Evolutionary conservation across 1,284 basidiomycete genomes (phyloP), one percentile per base, ranked within the genome.

Genomic region (Exobasidium cylindrosporum): DNA sequence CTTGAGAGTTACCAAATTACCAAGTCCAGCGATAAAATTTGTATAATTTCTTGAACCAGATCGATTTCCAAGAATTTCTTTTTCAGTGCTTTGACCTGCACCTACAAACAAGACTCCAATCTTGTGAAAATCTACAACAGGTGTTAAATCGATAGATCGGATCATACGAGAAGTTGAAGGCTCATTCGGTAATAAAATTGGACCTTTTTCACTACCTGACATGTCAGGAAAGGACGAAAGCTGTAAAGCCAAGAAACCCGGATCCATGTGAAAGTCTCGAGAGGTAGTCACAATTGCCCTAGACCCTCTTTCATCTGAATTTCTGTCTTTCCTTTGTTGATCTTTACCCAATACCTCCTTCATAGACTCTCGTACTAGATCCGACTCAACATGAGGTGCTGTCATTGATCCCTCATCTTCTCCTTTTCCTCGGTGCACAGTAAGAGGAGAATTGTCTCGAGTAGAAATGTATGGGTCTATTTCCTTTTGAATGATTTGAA

Each of bases 111-210:
- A 84, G 44, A 98, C 90, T 2, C 93, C 96, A 45, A 98, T 90
- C 81, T 96, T 95, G 82, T 97, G 91, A 0, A 92, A 95, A 81
- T 99, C 96, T 67, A 98, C 96, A 65, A 97, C 93, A 0, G 94
- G 93, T 57, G 90, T 89, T 47, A 86, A 84, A 74, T 97, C 93
- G 32, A 99, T 84, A 3, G 84, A 86, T 14, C 86, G 84, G 69
- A 94, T 84, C 2, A 86, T 81, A 40, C 91, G 86, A 1, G 85
- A 83, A 53, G 89, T 86, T 11, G 80, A 77, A 3, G 82, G 81
- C 55, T 83, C 82, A 31, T 82, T 78, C 3, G 84, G 83, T 4
- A 86, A 80, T 23, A 83, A 73, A 1, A 83, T 72, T 11, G 56
- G 56, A 4, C 74, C 78, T 58, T 81, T 60, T 60, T 78, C 79